Evolutionary conservation across 495 filamentous ascomycete genomes (phyloP), one percentile per base, ranked within the genome.

Genomic region (Peziza echinospora): DNA sequence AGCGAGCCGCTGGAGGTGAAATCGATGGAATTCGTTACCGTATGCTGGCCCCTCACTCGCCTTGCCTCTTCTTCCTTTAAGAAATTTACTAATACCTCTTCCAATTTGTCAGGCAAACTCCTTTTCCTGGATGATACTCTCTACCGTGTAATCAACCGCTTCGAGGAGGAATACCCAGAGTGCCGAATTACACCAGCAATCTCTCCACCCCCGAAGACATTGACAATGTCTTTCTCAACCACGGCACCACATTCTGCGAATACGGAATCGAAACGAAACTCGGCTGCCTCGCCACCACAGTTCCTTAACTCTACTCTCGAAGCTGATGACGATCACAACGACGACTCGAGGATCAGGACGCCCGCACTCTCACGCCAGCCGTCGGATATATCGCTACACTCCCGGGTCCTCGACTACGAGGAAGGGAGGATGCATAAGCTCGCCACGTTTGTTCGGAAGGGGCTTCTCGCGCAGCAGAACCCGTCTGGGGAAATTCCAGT

Each of bases 121-220:
- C 71, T 82, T 42, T 93, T 93, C 69, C 72, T 97, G 24, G 86
- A 93, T 54, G 69, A 80, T 44, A 96, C 89, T 1, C 71, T 97
- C 5, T 72, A 82, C 50, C 74, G 75, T 51, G 93, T 97, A 65
- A 93, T 96, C 57, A 73, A 80, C 56, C 82, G 89, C 17, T 97
- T 97, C 51, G 89, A 96, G 58, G 77, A 87, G 55, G 86, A 93
- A 62, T 97, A 84, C 55, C 89, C 89, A 9, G 89, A 96, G 57
- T 87, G 79, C 1, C 75, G 83, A 11, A 37, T 21, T 21, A 53
- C 41, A 44, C 47, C n/a, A 50, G 51, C 28, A 47, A 51, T 17
- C 25, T 62, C 8, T 43, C 3, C 30, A 11, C n/a, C n/a, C n/a
- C n/a, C n/a, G n/a, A n/a, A n/a, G n/a, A n/a, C n/a, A n/a, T n/a